Base-by-base conservation (phyloP, 495 filamentous ascomycete species). In the Melanomma pulvis-pyrius region DNA sequence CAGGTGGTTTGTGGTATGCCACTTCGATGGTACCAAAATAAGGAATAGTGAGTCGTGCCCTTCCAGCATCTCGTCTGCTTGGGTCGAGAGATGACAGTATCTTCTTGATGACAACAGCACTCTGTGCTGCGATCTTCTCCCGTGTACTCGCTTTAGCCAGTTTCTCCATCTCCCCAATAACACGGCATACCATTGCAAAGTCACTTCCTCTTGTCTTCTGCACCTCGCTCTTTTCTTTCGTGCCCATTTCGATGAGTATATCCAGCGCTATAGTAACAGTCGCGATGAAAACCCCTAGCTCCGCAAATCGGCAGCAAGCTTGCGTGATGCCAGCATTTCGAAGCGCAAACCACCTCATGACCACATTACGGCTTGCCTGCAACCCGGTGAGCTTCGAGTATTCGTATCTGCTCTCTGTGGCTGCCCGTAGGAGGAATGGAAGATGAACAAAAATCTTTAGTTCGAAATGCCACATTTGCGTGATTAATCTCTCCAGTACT, bases 21-120 rank as follows among this genome's bases (percentile, higher is more conserved):
- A 69, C 36, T 11, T 69, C 55, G 19, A 69, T 65, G 19, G 67
- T 64, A n/a, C 67, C 67, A 50, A 69, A 69, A 30, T 69, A 69
- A 11, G 67, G 67, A 46, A 69, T 60, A 1, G 67, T 64, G 32
- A 69, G 25, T 34, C 61, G 29, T 12, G 54, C 22, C 21, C 41
- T 60, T 30, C 28, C 50, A 3, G n/a, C 44, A 6, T 21, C 52
- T 5, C 53, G 55, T 49, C 60, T 29, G 34, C 46, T 52, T 7
- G 60, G 60, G 30, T 69, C 67, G 25, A 69, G 49, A 11, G 53
- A 59, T 2, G 32, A 48, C 12, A 69, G 28, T 13, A 69, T 19
- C 48, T 59, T 64, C 55, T 65, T 69, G 25, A 69, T 57, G 41
- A 65, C 61, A 9, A 44, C 39, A 7, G 56, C 67, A 29, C 60